A percentile compares a stretch with the other conserved stretches of the same genome.
Conservation (phyloP, 2,329 filamentous ascomycete species). For the Tothia fuscella region DNA sequence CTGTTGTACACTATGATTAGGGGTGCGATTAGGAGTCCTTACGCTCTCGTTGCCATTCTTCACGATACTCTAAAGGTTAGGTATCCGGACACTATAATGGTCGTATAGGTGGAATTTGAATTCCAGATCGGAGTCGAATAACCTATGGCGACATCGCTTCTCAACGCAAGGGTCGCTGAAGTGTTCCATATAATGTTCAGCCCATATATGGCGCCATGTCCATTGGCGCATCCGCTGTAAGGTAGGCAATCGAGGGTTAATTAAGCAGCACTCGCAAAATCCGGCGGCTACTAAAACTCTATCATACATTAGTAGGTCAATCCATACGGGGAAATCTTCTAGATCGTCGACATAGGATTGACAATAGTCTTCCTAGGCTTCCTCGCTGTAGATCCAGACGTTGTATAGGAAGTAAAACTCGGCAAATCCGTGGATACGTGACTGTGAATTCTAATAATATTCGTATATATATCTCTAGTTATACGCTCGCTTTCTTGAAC, state of each 20-base stretch:
- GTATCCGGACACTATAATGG: slow-evolving; percentile 4
- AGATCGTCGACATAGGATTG: slow-evolving; percentile 4
- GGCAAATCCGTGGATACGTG: not conserved
- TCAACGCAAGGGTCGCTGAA: not conserved
- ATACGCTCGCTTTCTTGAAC: not conserved
- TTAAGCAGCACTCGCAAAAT: slow-evolving; percentile 8
- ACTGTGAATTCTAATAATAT: not conserved
- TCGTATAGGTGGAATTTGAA: slow-evolving; percentile 6
- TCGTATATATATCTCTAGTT: not conserved
- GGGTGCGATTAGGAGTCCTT: not conserved
- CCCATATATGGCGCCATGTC: not conserved
- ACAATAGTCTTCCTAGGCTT: slow-evolving; percentile 2
- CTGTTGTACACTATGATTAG: not conserved
- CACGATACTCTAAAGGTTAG: not conserved
- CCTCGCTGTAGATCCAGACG: slow-evolving; percentile 3
- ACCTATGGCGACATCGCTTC: not conserved
- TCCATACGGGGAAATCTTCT: slow-evolving; percentile 1
- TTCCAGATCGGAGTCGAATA: slow-evolving; percentile 3
- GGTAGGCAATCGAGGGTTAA: slow-evolving; percentile 1
- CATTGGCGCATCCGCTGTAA: slow-evolving; percentile 3
- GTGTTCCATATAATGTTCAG: not conserved
- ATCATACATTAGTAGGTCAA: slow-evolving; percentile 7
- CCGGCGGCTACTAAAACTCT: slow-evolving; percentile 4
- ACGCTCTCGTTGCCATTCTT: not conserved
- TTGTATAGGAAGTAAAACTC: slow-evolving; percentile 5